Base-by-base conservation (phyloP, 768 basidiomycete species). In the Mycena amicta region DNA sequence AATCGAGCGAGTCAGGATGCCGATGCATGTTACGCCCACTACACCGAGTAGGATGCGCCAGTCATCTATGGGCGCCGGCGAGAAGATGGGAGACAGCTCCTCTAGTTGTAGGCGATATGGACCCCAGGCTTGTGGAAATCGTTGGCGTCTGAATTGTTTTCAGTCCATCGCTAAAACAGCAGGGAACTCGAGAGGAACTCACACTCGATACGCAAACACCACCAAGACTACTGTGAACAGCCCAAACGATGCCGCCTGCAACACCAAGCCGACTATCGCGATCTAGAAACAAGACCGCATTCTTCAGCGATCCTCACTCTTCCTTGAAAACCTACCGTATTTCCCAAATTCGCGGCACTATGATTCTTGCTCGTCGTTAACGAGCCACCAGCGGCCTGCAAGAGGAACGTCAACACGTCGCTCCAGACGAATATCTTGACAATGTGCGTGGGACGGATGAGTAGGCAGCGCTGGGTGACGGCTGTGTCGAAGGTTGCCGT, bases 371-470 rank as follows among this genome's bases (percentile, higher is more conserved):
- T 68, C 1, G 70, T 67, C 0, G 72, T 70, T n/a, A 77, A 57
- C 2, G 69, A 67, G 0, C 76, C 77, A 3, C 77, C 79, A 1
- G 66, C 51, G 5, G 74, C 78, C 62, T 87, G 84, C 22, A 83
- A 73, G 5, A 80, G 52, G 70, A 87, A 85, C 1, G 83, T 83
- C 5, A 70, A 67, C 52, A 84, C 64, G 57, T 87, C 85, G 18
- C 76, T 77, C 15, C 73, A 69, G 22, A 87, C 74, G 64, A 87
- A 87, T 22, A 81, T 58, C 33, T 71, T 58, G 16, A 79, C 79
- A 59, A 85, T 73, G 23, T 70, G 68, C 5, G 63, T 64, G 1
- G 76, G 69, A 0, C 71, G 68, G 22, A 86, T 64, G 22, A 79
- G 59, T 6, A 85, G 67, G 57, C 78, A 75, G 22, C 72, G 60